Base-by-base conservation (phyloP, 345 rosid genomes). In the Eucalyptus microcorys region DNA sequence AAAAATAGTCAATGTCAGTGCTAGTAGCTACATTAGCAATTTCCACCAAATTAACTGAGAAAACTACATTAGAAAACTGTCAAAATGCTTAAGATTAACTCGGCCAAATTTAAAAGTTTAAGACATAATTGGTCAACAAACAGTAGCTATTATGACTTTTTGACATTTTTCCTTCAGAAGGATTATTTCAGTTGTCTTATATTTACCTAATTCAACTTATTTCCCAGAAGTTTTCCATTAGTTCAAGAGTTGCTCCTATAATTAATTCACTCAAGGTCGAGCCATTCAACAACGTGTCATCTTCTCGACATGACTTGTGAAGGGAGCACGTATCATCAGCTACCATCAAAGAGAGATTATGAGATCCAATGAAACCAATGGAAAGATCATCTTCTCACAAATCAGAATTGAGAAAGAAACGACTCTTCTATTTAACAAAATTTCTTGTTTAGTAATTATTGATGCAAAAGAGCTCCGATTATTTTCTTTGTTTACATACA, bases 21-120 rank as follows among this genome's bases (percentile, higher is more conserved):
- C 4, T 8, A 0, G 12, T 5, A 3, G 61, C 27, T 55, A 55
- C 0, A 2, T 1, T 10, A 21, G 0, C 30, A 55, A 55, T 55
- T 55, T 55, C 61, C 61, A 55, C 13, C 7, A 8, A 68, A 68
- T 34, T 68, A 5, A 17, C 43, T 6, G 3, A 10, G 40, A 17
- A 5, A 2, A 68, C 7, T 68, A 4, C 43, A 4, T 68, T 16
- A 21, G 17, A 34, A 7, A 16, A 16, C 4, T 9, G 9, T 34
- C 13, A 16, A n/a, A 68, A 68, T 8, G 0, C 3, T 68, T 68
- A 16, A 5, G 7, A 66, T 8, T 32, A 16, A 0, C 32, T 34
- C 5, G 1, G 7, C 2, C 2, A 68, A 32, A 68, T 34, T 34
- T 4, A 34, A 68, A 34, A 17, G 1, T 68, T 32, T 16, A 68